Base-by-base conservation (phyloP, 768 basidiomycete species). In the Sarcodon sp. region DNA sequence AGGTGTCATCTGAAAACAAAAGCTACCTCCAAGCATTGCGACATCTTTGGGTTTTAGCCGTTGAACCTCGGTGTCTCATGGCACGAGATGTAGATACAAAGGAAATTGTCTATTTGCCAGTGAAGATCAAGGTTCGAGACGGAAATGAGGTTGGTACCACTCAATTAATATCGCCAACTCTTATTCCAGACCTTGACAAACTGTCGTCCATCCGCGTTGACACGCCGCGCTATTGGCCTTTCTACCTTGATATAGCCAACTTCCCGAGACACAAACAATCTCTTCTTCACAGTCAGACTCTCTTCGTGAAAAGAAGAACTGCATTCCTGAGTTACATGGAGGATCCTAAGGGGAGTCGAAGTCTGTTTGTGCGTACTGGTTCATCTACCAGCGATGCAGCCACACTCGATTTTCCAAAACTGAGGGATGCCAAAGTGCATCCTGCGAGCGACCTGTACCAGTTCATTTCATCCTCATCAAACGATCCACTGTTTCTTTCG, bases 151-250 rank as follows among this genome's bases (percentile, higher is more conserved):
- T 68, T 10, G 79, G 80, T n/a, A 74, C 78, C 11, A 80, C 83
- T 1, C 83, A 86, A 54, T 69, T 96, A 43, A 90, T 93, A 48
- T 87, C 91, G 0, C 96, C 96, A 0, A 94, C 94, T 0, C 73
- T 98, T 4, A 85, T 96, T 51, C 91, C 92, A 0, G 86, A 93
- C 52, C 76, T 97, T 53, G 80, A 87, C 59, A 79, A 75, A 49
- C 70, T 98, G 11, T 66, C 80, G 43, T 83, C 87, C 4, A 83
- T 99, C 55, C 73, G 84, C 43, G 82, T 93, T 18, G 92, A 97
- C 57, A 96, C 89, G 0, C 92, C 91, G 12, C 79, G 96, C 5
- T 98, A 99, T 62, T 96, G 90, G 88, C 85, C 92, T 0, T 86
- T 93, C 64, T 80, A 82, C 50, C 75, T 97, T 33, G 86, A 93